Percentiles rank a stretch among this genome's conserved stretches.
These are phyloP conservation scores for Solanum corneliomulleri DNA, from an alignment of 257 asterid genomes.

Conservation along the genomic window DNA sequence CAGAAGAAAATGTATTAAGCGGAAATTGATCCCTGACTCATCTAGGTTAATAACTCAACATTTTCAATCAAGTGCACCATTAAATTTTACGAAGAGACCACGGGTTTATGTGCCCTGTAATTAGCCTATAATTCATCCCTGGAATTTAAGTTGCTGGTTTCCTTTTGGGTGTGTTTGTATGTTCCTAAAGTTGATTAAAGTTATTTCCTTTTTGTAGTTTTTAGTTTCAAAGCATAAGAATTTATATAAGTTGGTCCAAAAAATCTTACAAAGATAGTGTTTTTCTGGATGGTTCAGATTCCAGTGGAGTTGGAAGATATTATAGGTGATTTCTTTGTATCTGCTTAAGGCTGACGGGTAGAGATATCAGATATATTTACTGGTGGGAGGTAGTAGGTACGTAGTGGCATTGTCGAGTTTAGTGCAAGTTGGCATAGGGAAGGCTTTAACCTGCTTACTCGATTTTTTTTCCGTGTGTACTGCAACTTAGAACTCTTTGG, in stretches of 20 bases:
- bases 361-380: rapidly evolving
- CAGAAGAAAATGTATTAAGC: neutral
- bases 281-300: neutral
- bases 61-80: neutral
- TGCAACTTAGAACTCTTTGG: neutral
- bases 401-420: neutral
- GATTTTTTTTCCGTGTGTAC: neutral
- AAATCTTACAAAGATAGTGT: neutral
- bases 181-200: neutral
- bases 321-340: too few relatives aligned
- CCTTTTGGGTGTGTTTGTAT: neutral
- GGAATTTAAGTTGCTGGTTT: neutral
- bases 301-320: neutral
- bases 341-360: neutral
- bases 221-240: neutral
- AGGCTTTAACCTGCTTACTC: neutral
- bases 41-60: neutral
- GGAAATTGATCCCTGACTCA: neutral
- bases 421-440: neutral
- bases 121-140: neutral
- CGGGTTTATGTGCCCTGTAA: neutral
- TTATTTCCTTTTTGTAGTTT: neutral
- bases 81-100: neutral
- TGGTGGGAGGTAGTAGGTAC: neutral
- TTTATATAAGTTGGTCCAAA: neutral